phyloP scores from a whole-genome alignment of 768 basidiomycete species.

The Suillus discolor region DNA sequence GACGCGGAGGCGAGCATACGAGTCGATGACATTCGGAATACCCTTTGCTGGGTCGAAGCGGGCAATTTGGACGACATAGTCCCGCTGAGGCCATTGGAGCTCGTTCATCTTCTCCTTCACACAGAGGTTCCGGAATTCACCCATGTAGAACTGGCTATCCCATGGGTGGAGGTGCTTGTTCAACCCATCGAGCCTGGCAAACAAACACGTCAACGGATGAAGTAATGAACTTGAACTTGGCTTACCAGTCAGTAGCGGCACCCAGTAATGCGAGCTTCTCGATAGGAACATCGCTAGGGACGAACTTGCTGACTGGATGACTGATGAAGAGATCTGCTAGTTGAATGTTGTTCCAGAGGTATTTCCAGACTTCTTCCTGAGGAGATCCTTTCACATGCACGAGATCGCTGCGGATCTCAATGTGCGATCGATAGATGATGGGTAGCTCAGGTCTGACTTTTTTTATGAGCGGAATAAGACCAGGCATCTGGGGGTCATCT shows the following conservation, averaged over 20 bases:
- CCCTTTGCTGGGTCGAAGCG: constrained; percentile 91
- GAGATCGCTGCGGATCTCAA: constrained; percentile 89
- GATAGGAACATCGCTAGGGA: constrained; percentile 79
- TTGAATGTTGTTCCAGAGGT: constrained; percentile 91
- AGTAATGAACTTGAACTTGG: constrained; percentile 13
- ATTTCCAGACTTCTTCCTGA: constrained; percentile 92
- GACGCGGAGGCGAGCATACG: constrained; percentile 81
- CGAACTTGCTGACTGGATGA: constrained; percentile 94
- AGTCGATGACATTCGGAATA: constrained; percentile 83
- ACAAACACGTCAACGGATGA: constrained; percentile 9
- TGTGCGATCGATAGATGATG: constrained; percentile 93
- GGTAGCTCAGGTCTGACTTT: constrained; percentile 83
- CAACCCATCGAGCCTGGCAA: constrained; percentile 80
- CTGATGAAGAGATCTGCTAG: constrained; percentile 90
- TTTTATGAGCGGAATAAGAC: constrained; percentile 90
- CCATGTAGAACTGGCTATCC: constrained; percentile 90
- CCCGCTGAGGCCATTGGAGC: constrained; percentile 76
- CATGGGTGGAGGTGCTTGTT: constrained; percentile 85
- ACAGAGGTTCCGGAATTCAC: constrained; percentile 80
- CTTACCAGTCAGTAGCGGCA: constrained; percentile 83
- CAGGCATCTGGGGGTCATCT: constrained; percentile 94
- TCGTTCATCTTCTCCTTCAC: constrained; percentile 80
- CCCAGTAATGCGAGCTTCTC: constrained; percentile 74
- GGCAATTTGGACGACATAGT: constrained; percentile 91
- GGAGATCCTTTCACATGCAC: constrained; percentile 81